Percentiles rank a stretch among this genome's conserved stretches.
These are phyloP conservation scores for Sorghum bicolor DNA, from an alignment of 176 grass and related monocot genomes.

Conservation along the genomic window DNA sequence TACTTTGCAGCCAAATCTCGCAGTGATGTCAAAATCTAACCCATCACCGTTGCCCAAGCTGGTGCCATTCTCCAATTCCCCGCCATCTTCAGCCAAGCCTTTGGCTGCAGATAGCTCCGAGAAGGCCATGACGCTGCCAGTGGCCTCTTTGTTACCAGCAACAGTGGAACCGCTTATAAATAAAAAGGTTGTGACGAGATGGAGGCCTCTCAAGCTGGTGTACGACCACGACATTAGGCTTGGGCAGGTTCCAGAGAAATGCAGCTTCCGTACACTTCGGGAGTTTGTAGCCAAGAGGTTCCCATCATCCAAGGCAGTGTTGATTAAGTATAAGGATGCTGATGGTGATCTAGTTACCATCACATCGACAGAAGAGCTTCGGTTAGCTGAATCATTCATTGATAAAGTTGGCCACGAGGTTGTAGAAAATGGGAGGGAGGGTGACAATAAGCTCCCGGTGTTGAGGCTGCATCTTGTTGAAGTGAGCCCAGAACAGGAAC, in stretches of 20 bases:
- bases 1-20: conserved; percentile 12
- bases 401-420: conserved; percentile 25
- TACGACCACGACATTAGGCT: conserved; percentile 97
- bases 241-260: conserved; percentile 68
- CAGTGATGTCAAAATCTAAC: conserved; percentile 27
- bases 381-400: conserved; percentile 66
- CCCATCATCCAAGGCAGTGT: conserved; percentile 83
- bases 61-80: conserved; percentile 38
- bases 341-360: conserved; percentile 95
- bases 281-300: conserved; percentile 68
- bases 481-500: conserved; percentile 81
- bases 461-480: conserved; percentile 84
- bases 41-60: conserved; percentile 33
- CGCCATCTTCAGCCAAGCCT: conserved; percentile 38
- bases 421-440: conserved; percentile 27
- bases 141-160: conserved; percentile 11
- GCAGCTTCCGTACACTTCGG: conserved; percentile 56
- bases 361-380: conserved; percentile 63
- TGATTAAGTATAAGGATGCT: conserved; percentile 92
- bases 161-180: background rate
- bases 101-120: conserved; percentile 15
- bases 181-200: conserved; percentile 38
- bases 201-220: conserved; percentile 88
- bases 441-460: conserved; percentile 44
- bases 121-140: conserved; percentile 1